These are phyloP conservation scores for Colletotrichum tropicicola DNA, from an alignment of 2,329 filamentous ascomycete species.

Conservation along the genomic window DNA sequence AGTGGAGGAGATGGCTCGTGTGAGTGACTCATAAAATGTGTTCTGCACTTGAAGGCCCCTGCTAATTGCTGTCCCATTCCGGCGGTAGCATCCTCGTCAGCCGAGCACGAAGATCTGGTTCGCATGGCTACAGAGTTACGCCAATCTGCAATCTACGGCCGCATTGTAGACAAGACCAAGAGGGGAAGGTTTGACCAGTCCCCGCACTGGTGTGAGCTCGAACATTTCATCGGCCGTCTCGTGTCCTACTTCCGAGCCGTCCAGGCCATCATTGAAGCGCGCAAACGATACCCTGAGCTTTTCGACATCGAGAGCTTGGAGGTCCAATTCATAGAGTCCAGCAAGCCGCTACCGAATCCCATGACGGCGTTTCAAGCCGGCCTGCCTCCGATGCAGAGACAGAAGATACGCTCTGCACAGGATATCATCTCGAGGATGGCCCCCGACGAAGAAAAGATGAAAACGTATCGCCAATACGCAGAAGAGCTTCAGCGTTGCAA, in stretches of 20 bases:
- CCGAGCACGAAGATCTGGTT: not conserved
- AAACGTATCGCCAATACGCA: not conserved
- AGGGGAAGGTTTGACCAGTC: constrained; percentile 27
- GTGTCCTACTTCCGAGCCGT: constrained; percentile 34
- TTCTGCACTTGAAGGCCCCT: too few relatives aligned
- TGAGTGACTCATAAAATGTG: too few relatives aligned
- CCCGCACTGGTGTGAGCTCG: constrained; percentile 39
- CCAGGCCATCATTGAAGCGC: constrained; percentile 32
- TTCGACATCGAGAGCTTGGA: constrained; percentile 37
- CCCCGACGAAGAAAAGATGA: not conserved
- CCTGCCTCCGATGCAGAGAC: constrained; percentile 18
- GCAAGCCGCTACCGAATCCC: constrained; percentile 29
- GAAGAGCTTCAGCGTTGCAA: not conserved
- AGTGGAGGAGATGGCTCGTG: not conserved
- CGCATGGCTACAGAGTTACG: not conserved
- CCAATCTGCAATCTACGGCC: not conserved
- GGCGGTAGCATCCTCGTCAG: not conserved
- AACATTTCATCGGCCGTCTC: constrained; percentile 39
- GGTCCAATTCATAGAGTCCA: constrained; percentile 39
- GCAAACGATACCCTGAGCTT: constrained; percentile 38
- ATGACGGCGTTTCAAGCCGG: constrained; percentile 1
- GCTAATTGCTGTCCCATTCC: not conserved
- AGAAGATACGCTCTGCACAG: not conserved
- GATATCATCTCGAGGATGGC: constrained; percentile 36
- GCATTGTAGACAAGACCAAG: not conserved